Evolutionary conservation across 495 filamentous ascomycete species (phyloP), one percentile per base, ranked within the genome.

Genomic region (Letharia columbiana): DNA sequence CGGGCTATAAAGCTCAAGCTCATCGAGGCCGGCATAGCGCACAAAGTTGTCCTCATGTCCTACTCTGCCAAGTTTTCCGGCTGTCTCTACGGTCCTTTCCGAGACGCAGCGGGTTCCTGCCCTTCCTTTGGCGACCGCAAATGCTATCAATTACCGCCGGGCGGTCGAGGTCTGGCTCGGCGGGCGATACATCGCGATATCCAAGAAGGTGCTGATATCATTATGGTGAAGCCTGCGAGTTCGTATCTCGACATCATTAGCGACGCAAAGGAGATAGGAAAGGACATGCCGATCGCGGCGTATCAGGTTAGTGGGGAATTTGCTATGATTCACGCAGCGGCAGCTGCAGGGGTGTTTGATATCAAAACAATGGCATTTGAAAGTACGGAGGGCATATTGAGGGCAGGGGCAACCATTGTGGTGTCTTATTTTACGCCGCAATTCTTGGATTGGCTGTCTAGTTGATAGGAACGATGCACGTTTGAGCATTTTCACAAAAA

Each of bases 221-320:
- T 98, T 72, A 97, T 98, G 95, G 94, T 98, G 52, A 98, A 98
- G 78, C 94, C 94, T 4, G 92, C 94, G 13, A 87, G 87, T 66
- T 91, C 91, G 72, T 98, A 96, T 73, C 80, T 98, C 35, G 95
- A 98, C 75, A 94, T 98, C 71, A 96, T 98, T 69, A 88, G 88
- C 62, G 94, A 98, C 76, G 95, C 94, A 40, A 96, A 94, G 79
- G 90, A 97, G 60, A 82, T 97, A 62, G 92, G 91, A 31, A 86
- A 85, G 68, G 90, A 97, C 77, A 79, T 98, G 72, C 94, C 94
- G 20, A 79, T 98, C 61, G 92, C 92, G 5, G 92, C 94, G 31
- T 98, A 98, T 73, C 94, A 98, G 74, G 94, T 98, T 59, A 92
- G 88, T 74, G 94, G 94, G 66, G 94, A 98, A 78, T 98, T 87